phyloP scores from a whole-genome alignment of 2,329 filamentous ascomycete genomes.

The Pyrenochaeta sp. region DNA sequence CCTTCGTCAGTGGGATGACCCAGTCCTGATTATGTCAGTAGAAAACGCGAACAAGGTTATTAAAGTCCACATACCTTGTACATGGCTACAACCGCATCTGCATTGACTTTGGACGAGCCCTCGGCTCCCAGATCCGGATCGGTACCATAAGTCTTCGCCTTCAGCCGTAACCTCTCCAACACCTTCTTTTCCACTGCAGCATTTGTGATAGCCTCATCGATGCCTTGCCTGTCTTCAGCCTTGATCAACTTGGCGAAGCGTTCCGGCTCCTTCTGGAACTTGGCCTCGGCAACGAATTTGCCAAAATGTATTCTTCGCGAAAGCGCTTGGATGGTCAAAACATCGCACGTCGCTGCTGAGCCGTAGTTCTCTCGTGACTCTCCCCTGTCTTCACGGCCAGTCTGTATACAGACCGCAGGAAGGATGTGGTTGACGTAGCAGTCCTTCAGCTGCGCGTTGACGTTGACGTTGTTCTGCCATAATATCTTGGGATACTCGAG shows the following conservation, averaged over 20 bases:
- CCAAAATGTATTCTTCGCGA: constrained; percentile 95
- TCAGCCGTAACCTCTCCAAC: constrained; percentile 82
- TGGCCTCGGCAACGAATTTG: constrained; percentile 97
- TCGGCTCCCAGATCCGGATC: constrained; percentile 74
- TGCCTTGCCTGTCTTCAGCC: constrained; percentile 78
- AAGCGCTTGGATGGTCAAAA: constrained; percentile 86
- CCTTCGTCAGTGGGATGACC: constrained; percentile 97
- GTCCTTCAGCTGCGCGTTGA: constrained; percentile 85
- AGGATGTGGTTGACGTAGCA: constrained; percentile 86
- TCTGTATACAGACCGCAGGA: constrained; percentile 81
- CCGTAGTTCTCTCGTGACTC: constrained; percentile 96
- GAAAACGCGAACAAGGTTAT: no score
- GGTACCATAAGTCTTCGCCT: constrained; percentile 92
- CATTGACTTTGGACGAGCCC: constrained; percentile 82
- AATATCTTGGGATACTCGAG: constrained; percentile 89
- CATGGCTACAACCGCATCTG: constrained; percentile 69
- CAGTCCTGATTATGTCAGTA: constrained; percentile 62
- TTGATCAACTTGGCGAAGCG: constrained; percentile 84
- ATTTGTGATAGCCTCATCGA: constrained; percentile 91
- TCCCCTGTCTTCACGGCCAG: constrained; percentile 79
- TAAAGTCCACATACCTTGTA: constrained; percentile 40
- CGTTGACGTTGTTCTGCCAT: constrained; percentile 86
- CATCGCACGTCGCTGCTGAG: constrained; percentile 88
- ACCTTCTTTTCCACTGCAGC: constrained; percentile 89
- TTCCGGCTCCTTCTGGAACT: constrained; percentile 85